Base-by-base conservation (phyloP, 1,139 yeast genomes). In the Oligophagozyma castellii region DNA sequence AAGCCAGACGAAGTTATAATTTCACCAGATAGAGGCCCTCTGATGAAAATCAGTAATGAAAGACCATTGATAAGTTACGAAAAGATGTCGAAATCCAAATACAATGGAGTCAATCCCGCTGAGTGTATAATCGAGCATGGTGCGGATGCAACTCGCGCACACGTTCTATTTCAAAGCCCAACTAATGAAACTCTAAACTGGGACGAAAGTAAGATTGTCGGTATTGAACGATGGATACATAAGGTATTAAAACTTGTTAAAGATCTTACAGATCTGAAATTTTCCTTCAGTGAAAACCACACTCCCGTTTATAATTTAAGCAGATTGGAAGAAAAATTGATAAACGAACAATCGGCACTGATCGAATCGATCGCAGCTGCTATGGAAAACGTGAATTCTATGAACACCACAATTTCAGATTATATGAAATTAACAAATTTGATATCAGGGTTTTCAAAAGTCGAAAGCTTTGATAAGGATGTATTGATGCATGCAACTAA, bases 11-110 rank as follows among this genome's bases (percentile, higher is more conserved):
- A 89, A 42, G 46, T 75, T 12, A 75, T 69, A 30, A 29, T 55
- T 2, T 53, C 65, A 0, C 53, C 51, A 0, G 46, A 53, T 4
- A 76, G 78, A 3, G 24, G 10, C 12, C 15, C 12, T 5, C 13
- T 28, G 4, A 43, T 54, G 7, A 61, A 51, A 16, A 58, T 51
- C 0, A 61, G 76, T 0, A 79, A 77, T 1, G 48, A 53, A 27
- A 38, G 45, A 0, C 81, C 94, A 0, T 36, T 37, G 0, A 51
- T 80, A 1, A 58, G 80, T 0, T 83, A 55, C 48, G 96, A 89
- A 48, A 89, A 89, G 49, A 89, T 89, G 98, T 84, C 96, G 1
- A 89, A 89, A 53, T 84, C 95, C 1, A 89, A 89, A 48, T 73
- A 73, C 46, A 89, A 89, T 46, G 98, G 98, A 11, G 94, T 81